phyloP scores from a whole-genome alignment of 2,329 filamentous ascomycete genomes.

The Phyllosticta paracitricarpa region DNA sequence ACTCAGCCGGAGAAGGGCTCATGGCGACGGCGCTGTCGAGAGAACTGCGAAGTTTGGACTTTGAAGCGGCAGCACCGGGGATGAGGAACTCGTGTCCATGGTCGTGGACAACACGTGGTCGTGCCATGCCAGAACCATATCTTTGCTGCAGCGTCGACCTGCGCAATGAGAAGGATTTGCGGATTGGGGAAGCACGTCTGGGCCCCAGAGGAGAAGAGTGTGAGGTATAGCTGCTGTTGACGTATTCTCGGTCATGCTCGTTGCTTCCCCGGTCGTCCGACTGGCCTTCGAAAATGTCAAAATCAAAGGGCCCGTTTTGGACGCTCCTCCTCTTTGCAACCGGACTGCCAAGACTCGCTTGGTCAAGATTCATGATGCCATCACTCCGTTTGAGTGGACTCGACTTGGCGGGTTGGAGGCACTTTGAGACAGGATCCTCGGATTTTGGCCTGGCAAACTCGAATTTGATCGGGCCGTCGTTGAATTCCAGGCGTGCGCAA shows the following conservation, averaged over 20 bases:
- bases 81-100: constrained; percentile 44
- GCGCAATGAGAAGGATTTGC: constrained; percentile 59
- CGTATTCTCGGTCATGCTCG: constrained; percentile 21
- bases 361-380: constrained; percentile 78
- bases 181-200: constrained; percentile 22
- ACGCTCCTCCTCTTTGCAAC: constrained; percentile 85
- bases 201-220: constrained; percentile 17
- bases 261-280: constrained; percentile 14
- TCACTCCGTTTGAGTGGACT: constrained; percentile 91
- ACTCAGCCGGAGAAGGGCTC: constrained; percentile 57
- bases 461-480: constrained; percentile 38
- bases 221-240: constrained; percentile 26
- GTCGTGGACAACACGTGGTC: constrained; percentile 29
- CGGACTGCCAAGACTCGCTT: constrained; percentile 67
- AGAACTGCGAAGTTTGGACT: constrained; percentile 60
- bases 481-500: constrained; percentile 22
- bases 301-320: constrained; percentile 58
- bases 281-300: constrained; percentile 59
- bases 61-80: constrained; percentile 44
- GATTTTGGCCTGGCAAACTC: constrained; percentile 35
- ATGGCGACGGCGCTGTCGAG: constrained; percentile 68
- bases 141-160: constrained; percentile 85
- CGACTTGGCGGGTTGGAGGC: constrained; percentile 47
- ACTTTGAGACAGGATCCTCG: constrained; percentile 38
- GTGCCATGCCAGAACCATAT: constrained; percentile 40